Evolutionary conservation across 495 filamentous ascomycete species (phyloP).

Genomic region (Eremomyces bilateralis): DNA sequence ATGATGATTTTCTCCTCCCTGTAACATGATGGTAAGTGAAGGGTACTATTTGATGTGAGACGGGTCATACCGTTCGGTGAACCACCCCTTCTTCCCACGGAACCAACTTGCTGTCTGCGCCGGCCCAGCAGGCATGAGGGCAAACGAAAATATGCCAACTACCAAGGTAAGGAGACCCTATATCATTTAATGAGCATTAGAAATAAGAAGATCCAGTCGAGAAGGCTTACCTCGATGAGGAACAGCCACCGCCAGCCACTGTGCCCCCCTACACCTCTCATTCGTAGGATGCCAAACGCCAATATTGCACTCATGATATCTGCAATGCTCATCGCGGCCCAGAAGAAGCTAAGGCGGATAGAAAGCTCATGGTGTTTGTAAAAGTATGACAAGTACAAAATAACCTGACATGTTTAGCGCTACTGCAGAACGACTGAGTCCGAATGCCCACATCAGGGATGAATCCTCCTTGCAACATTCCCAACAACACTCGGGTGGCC

Average conservation of each 20-base stretch:
- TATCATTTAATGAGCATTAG: constrained; percentile 4
- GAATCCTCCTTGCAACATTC: constrained; percentile 14
- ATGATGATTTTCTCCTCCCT: constrained; percentile 35
- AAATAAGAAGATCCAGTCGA: constrained; percentile 8
- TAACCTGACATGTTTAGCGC: constrained; percentile 4
- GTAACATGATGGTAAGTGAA: too few relatives aligned
- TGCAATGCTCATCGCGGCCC: constrained; percentile 45
- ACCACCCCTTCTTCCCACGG: constrained; percentile 55
- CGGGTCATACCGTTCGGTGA: constrained; percentile 26
- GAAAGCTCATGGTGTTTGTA: constrained; percentile 50
- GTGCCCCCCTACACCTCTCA: constrained; percentile 33
- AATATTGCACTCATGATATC: constrained; percentile 46
- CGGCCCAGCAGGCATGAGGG: constrained; percentile 51
- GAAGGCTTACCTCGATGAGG: constrained; percentile 26
- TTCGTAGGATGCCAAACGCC: constrained; percentile 49
- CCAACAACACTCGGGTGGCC: constrained; percentile 6
- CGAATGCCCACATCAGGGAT: constrained; percentile 25
- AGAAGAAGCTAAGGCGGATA: constrained; percentile 43
- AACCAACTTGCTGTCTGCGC: constrained; percentile 46
- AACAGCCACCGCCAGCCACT: constrained; percentile 60
- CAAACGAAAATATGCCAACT: constrained; percentile 40
- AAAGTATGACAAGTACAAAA: constrained; percentile 59
- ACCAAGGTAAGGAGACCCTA: constrained; percentile 33
- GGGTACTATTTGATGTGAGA: too few relatives aligned
- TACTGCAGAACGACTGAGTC: background rate